phyloP scores from a whole-genome alignment of 768 basidiomycete species.

The Lentinula guzmanii region DNA sequence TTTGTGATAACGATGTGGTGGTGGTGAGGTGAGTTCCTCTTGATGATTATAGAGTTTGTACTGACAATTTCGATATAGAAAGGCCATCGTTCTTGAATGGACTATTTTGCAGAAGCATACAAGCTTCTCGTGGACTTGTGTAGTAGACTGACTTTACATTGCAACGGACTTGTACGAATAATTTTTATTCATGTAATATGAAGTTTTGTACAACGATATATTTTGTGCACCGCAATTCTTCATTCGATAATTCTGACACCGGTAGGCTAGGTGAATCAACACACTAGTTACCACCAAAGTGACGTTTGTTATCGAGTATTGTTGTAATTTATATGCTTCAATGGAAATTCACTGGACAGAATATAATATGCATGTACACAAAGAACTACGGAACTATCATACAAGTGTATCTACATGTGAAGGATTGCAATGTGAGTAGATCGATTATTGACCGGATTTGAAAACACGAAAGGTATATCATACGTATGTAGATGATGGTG shows the following conservation, averaged over 20 bases:
- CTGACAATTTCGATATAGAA: not conserved
- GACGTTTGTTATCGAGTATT: too few relatives aligned
- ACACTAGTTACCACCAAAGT: too few relatives aligned
- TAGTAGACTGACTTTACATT: too few relatives aligned
- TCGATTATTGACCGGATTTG: not conserved
- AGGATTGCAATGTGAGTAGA: not conserved
- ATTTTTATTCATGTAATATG: too few relatives aligned
- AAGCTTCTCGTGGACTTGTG: not conserved
- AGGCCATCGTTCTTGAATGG: not conserved
- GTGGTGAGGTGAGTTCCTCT: not conserved
- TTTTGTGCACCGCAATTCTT: too few relatives aligned
- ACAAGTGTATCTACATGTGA: not conserved
- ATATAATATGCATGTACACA: not conserved
- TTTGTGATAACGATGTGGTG: not conserved
- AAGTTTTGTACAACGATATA: too few relatives aligned
- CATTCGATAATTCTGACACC: too few relatives aligned
- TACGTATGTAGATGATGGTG: not conserved
- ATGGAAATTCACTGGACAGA: too few relatives aligned
- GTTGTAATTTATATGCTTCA: too few relatives aligned
- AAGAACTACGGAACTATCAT: not conserved
- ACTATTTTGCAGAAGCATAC: not conserved
- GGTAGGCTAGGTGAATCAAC: too few relatives aligned
- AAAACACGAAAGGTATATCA: not conserved
- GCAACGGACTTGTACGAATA: too few relatives aligned
- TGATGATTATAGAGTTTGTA: not conserved